A percentile compares a stretch with the other conserved stretches of the same genome.
These are phyloP conservation scores for Juncus inflexus DNA, from an alignment of 176 grass and related monocot species.

Conservation along the genomic window DNA sequence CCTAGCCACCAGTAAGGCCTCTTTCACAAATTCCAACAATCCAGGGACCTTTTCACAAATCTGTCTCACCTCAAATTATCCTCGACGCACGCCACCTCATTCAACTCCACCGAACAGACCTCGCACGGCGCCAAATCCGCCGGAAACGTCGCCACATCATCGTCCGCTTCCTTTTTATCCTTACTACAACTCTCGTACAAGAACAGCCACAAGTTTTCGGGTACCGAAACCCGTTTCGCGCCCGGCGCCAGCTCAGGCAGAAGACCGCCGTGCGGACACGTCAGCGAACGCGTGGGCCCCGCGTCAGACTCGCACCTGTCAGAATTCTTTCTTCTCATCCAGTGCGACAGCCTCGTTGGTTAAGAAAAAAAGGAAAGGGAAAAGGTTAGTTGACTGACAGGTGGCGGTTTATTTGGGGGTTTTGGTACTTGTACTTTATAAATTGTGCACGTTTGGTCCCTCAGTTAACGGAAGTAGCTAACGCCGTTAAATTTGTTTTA, in stretches of 20 bases:
- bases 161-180: conserved; percentile 29
- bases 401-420: not conserved
- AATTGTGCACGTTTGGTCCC: too few species aligned
- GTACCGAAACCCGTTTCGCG: conserved; percentile 79
- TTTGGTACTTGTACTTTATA: too few species aligned
- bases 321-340: conserved; percentile 81
- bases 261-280: conserved; percentile 70
- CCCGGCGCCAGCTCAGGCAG: conserved; percentile 78
- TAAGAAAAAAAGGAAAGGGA: not conserved
- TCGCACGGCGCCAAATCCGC: conserved; percentile 66
- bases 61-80: conserved; percentile 68
- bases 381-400: conserved; percentile 17
- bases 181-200: conserved; percentile 46
- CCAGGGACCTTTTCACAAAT: too few species aligned
- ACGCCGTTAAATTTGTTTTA: too few species aligned
- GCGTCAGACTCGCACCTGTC: conserved; percentile 66
- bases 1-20: too few species aligned
- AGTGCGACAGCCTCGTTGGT: conserved; percentile 59
- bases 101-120: conserved; percentile 64
- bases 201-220: conserved; percentile 81
- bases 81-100: conserved; percentile 79
- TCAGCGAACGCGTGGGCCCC: conserved; percentile 75
- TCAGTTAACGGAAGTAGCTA: too few species aligned
- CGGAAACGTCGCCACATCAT: conserved; percentile 51
- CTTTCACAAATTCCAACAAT: too few species aligned